A percentile compares a stretch with the other conserved stretches of the same genome.
These are phyloP conservation scores for Solanum commersonii DNA, from an alignment of 257 asterid species.

Conservation along the genomic window DNA sequence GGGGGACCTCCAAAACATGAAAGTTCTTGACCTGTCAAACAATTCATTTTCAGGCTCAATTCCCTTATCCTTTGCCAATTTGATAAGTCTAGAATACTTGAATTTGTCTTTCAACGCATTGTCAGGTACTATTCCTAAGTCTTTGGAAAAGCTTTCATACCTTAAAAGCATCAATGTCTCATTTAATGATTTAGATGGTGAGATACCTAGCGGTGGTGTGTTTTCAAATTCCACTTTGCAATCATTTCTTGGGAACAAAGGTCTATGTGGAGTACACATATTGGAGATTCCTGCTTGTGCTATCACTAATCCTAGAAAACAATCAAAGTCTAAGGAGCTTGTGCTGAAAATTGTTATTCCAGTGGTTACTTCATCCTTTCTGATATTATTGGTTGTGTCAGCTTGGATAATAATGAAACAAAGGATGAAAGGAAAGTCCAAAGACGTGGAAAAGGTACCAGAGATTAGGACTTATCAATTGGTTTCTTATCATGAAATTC, in stretches of 20 bases:
- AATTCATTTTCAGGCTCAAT: not conserved
- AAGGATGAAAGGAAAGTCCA: not conserved
- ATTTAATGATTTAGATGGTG: not conserved
- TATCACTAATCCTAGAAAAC: not conserved
- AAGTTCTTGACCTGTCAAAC: not conserved
- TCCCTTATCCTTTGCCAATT: not conserved
- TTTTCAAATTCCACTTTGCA: not conserved
- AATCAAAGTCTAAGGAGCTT: not conserved
- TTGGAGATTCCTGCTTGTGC: not conserved
- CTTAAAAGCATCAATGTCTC: not conserved
- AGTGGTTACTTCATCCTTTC: not conserved
- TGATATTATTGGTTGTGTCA: not conserved
- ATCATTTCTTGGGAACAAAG: not conserved
- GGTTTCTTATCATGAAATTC: slow-evolving; percentile 15
- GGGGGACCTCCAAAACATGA: not conserved
- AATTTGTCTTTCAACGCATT: not conserved
- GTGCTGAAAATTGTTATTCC: slow-evolving; percentile 3
- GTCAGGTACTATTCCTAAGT: not conserved
- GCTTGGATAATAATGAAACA: slow-evolving; percentile 3
- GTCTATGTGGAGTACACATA: not conserved
- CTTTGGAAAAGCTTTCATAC: not conserved
- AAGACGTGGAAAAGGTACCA: not conserved
- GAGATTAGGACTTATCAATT: not conserved
- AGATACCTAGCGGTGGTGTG: not conserved
- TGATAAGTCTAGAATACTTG: not conserved